Conservation (phyloP, 768 basidiomycete species). For the Leccinum longicurvipes region DNA sequence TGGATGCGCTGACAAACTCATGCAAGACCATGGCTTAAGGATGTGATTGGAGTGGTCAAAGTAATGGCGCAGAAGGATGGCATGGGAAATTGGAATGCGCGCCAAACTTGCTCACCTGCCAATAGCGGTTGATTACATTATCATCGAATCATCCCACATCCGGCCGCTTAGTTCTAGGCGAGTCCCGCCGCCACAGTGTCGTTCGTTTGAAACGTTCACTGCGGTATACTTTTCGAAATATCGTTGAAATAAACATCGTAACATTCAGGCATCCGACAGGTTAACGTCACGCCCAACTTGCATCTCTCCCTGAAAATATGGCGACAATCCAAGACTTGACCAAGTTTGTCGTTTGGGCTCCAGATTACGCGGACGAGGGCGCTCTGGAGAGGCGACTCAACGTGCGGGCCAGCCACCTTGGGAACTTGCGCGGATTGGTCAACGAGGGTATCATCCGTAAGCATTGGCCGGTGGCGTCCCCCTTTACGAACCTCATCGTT, state of each 20-base stretch:
- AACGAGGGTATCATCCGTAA: slow-evolving; percentile 48
- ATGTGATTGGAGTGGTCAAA: neutral
- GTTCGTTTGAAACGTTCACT: neutral
- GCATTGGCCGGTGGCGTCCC: slow-evolving; percentile 18
- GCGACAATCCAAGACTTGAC: slow-evolving; percentile 10
- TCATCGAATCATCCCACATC: too few species aligned
- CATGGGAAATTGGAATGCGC: neutral
- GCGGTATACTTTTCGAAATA: neutral
- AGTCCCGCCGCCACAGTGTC: neutral
- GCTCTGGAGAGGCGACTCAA: slow-evolving; percentile 49
- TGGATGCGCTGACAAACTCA: neutral
- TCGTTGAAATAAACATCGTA: neutral
- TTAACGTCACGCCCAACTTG: neutral
- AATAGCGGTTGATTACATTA: neutral
- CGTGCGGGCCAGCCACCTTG: slow-evolving; percentile 52
- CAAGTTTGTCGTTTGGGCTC: slow-evolving; percentile 60
- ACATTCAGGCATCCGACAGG: neutral
- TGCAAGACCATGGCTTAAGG: neutral
- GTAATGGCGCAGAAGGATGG: too few species aligned
- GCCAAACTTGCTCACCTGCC: slow-evolving; percentile 12
- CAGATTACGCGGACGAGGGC: slow-evolving; percentile 58
- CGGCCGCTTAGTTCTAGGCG: neutral
- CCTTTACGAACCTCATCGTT: neutral
- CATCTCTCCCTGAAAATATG: slow-evolving; percentile 12
- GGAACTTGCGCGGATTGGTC: slow-evolving; percentile 34